phyloP scores from a whole-genome alignment of 2,329 filamentous ascomycete species.

The Chlorencoelia australis region DNA sequence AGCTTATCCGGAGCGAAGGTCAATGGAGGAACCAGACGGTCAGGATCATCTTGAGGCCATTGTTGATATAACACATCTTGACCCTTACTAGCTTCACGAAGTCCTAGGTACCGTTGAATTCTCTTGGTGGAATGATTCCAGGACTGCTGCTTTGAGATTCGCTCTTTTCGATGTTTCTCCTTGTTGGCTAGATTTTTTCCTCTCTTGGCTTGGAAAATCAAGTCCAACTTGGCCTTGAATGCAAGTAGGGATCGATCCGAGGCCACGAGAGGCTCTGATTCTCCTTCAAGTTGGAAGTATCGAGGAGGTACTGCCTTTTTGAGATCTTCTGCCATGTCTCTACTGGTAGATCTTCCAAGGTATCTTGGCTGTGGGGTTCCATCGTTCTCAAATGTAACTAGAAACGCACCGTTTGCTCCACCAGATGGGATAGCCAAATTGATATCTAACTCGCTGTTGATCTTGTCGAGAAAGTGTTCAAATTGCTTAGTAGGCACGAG shows the following conservation, averaged over 20 bases:
- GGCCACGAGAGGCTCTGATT: slow-evolving; percentile 23
- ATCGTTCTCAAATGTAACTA: slow-evolving; percentile 49
- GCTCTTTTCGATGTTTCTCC: slow-evolving; percentile 39
- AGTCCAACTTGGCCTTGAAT: slow-evolving; percentile 46
- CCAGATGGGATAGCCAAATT: slow-evolving; percentile 48
- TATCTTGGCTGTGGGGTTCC: slow-evolving; percentile 57
- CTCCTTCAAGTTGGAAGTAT: slow-evolving; percentile 18
- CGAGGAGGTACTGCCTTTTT: slow-evolving; percentile 25
- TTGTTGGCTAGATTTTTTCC: slow-evolving; percentile 35
- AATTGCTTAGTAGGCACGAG: slow-evolving; percentile 61
- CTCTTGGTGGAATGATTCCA: slow-evolving; percentile 50
- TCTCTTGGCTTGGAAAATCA: slow-evolving; percentile 39
- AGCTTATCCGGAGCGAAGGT: slow-evolving; percentile 35
- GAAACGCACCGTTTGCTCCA: slow-evolving; percentile 43
- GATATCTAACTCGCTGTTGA: slow-evolving; percentile 50
- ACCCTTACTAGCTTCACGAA: slow-evolving; percentile 34
- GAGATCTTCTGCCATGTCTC: slow-evolving; percentile 23
- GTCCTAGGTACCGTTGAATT: slow-evolving; percentile 60
- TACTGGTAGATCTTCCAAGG: slow-evolving; percentile 45
- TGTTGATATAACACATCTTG: slow-evolving; percentile 3
- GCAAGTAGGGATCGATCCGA: slow-evolving; percentile 31
- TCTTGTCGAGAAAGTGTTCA: slow-evolving; percentile 48
- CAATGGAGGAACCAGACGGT: slow-evolving; percentile 19
- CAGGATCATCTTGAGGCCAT: slow-evolving; percentile 16
- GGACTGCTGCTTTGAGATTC: slow-evolving; percentile 38